Evolutionary conservation across 306 rosid species (phyloP).

Genomic region (Fragaria iinumae): DNA sequence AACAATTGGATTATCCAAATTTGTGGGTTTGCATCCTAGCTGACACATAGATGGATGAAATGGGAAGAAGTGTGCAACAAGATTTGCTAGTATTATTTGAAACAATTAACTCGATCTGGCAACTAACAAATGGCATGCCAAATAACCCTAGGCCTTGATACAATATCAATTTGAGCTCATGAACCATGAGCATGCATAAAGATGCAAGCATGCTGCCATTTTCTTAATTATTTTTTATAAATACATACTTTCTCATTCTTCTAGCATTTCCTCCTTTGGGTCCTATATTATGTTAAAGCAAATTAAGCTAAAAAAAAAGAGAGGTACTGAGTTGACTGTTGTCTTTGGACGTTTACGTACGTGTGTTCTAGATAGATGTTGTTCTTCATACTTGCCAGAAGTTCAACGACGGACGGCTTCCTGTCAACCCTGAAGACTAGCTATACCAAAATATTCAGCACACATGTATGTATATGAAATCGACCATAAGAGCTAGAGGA

Average conservation of each 20-base stretch:
- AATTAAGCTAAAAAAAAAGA: too few relatives aligned
- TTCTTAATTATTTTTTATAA: neutral
- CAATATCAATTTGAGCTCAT: neutral
- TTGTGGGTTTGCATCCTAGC: too few relatives aligned
- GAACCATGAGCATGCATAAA: neutral
- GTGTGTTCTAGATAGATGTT: neutral
- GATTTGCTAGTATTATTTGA: too few relatives aligned
- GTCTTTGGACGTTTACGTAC: neutral
- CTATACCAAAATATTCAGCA: constrained; percentile 6
- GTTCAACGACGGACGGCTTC: constrained; percentile 19
- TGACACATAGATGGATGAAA: neutral
- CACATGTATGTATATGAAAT: neutral
- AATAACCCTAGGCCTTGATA: neutral
- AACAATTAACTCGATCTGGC: neutral
- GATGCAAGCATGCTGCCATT: neutral
- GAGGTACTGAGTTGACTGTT: neutral
- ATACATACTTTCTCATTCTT: neutral
- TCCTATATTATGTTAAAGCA: neutral
- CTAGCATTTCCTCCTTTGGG: neutral
- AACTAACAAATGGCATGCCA: neutral
- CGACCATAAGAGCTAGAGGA: neutral
- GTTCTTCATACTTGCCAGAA: neutral
- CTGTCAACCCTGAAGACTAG: constrained; percentile 14
- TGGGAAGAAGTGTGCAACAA: neutral
- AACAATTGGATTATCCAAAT: too few relatives aligned